Evolutionary conservation across 2,329 filamentous ascomycete genomes (phyloP), one percentile per base, ranked within the genome.

Genomic region (Cadophora malorum): DNA sequence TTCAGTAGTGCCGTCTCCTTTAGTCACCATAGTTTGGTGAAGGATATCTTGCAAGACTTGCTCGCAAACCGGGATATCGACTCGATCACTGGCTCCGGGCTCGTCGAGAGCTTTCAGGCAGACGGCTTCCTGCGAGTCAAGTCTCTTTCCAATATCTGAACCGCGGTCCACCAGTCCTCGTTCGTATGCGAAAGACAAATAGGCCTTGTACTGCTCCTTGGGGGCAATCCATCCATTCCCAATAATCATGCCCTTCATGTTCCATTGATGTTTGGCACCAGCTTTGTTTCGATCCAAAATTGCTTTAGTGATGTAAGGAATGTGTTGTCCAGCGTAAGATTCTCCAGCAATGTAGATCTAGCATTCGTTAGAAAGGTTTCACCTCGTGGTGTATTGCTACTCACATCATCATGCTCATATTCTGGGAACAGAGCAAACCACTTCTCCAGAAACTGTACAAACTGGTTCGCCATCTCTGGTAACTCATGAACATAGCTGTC

Each of bases 201-300:
- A 97, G 0, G 95, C 85, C 35, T 91, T 89, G 79, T 98, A 99
- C 78, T 99, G 96, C 60, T 97, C 92, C 8, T 83, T 83, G 0
- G 95, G 94, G 1, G 94, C 92, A 64, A 99, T 95, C 96, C 96
- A 99, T 49, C 95, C 96, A 78, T 99, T 99, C 65, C 96, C 96
- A 69, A 99, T 98, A 45, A 99, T 79, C 23, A 99, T 83, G 9
- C 95, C 96, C 72, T 90, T 86, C 33, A 99, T 81, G 62, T 91
- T 90, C 96, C 95, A 99, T 31, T 80, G 79, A 50, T 81, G 78
- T 64, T 81, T 80, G 5, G 81, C 80, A 25, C 76, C 76, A n/a
- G 82, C 82, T 76, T 91, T 90, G 82, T 99, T 99, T 69, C 93
- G 92, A 59, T 94, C 90, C 67, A 97, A 84, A 65, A 99, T 97